Percentiles rank a stretch among this genome's conserved stretches.
These are phyloP conservation scores for Umbelopsis isabellina DNA, from an alignment of 192 early-diverging fungal species.

Conservation along the genomic window DNA sequence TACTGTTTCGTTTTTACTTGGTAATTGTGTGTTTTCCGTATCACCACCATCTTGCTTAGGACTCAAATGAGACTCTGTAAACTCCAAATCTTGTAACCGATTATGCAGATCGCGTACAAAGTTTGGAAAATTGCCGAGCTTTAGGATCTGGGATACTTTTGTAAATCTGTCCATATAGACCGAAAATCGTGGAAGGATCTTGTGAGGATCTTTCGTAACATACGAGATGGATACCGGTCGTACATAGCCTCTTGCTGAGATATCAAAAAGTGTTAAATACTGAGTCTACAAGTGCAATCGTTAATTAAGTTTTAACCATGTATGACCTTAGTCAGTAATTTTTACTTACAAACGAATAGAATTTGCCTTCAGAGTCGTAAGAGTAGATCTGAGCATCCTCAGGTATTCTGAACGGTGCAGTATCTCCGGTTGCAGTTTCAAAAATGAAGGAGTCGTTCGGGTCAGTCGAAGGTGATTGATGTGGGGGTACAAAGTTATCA, in stretches of 20 bases:
- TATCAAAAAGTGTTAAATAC: constrained; percentile 57
- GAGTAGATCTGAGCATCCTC: constrained; percentile 59
- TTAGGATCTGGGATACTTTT: constrained; percentile 48
- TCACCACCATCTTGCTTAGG: not conserved
- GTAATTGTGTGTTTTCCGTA: not conserved
- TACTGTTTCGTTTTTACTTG: not conserved
- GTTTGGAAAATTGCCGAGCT: constrained; percentile 53
- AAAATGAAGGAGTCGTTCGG: not conserved
- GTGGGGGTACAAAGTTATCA: not conserved
- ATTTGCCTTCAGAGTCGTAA: constrained; percentile 48
- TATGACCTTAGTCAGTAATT: too few species aligned
- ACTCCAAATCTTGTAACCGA: constrained; percentile 50
- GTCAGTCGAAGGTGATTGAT: not conserved
- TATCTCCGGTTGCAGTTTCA: constrained; percentile 16
- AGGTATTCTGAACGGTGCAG: constrained; percentile 47
- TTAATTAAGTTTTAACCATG: not conserved
- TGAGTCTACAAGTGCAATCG: constrained; percentile 37
- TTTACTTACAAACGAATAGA: constrained; percentile 58
- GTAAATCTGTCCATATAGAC: constrained; percentile 47
- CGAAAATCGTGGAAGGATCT: constrained; percentile 48
- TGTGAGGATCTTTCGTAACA: constrained; percentile 50
- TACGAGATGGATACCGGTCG: constrained; percentile 54
- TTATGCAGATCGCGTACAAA: constrained; percentile 52
- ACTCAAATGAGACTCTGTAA: constrained; percentile 38
- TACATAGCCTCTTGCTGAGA: constrained; percentile 56